Base-by-base conservation (phyloP, 148 eudicot species). In the Silene uniflora region DNA sequence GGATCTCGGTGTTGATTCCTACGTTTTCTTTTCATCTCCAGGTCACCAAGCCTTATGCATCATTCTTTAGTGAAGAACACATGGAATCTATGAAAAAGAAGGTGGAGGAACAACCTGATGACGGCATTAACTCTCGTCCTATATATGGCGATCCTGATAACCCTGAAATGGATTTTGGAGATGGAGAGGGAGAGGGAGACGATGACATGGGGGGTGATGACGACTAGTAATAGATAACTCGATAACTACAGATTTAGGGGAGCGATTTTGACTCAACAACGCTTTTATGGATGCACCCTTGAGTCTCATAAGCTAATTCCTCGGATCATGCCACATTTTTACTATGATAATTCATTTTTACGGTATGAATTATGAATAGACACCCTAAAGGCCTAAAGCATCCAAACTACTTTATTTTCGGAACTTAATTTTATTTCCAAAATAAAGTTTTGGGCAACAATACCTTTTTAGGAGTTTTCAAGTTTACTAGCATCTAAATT, bases 1-100 rank as follows among this genome's bases (percentile, higher is more conserved):
- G 56, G 18, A 52, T 52, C 56, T 13, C 56, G 12, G 17, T 60
- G 46, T 47, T 23, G 63, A 56, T 44, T 62, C 23, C 13, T 5
- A 11, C 73, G 12, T n/a, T 63, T 66, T 14, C 7, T 52, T 2
- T 62, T 11, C 44, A 68, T 9, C 73, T 83, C 72, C 87, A 93
- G 97, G 91, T 91, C 52, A 84, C 87, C 49, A 90, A 94, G 88
- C 98, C 98, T 7, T 94, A 88, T 76, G 71, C 87, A 24, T 81
- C 87, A 7, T 94, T 84, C 77, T 88, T 91, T 85, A 82, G 86
- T 12, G 88, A 89, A 6, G 91, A 79, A 49, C 81, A 67, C 77
- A 79, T 91, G 71, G 83, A 85, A 75, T 72, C 83, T 9, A 80
- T 89, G 93, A 75, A 82, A 74, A 82, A 74, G 72, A 49, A 73